Base-by-base conservation (phyloP, 257 asterid genomes). In the Capsicum rhomboideum region DNA sequence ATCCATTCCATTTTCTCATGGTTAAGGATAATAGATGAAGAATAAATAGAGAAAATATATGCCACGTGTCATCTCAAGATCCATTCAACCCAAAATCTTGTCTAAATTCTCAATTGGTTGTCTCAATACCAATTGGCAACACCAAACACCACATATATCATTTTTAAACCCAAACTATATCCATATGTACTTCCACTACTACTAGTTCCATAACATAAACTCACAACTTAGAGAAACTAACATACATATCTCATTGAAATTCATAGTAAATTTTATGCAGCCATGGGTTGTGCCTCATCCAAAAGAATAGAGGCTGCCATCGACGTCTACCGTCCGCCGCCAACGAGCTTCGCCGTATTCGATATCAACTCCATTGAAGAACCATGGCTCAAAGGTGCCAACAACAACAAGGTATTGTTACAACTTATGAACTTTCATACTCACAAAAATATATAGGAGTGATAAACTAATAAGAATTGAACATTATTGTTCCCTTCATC, bases 201-300 rank as follows among this genome's bases (percentile, higher is more conserved):
- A 16, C 1, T 26, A 23, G 59, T 1, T 23, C 42, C 59, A 12
- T 23, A 46, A 2, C 80, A 13, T 23, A 74, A n/a, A 46, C 0
- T 46, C 23, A 46, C 3, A 40, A 40, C n/a, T n/a, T n/a, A n/a
- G n/a, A n/a, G n/a, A n/a, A n/a, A n/a, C n/a, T n/a, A n/a, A n/a
- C n/a, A n/a, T n/a, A n/a, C n/a, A n/a, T n/a, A n/a, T n/a, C n/a
- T n/a, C n/a, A n/a, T n/a, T n/a, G n/a, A n/a, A n/a, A n/a, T n/a
- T n/a, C n/a, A n/a, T n/a, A n/a, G n/a, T n/a, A n/a, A n/a, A n/a
- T n/a, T n/a, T n/a, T n/a, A n/a, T n/a, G n/a, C n/a, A n/a, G n/a
- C 7, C 7, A 94, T 95, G 99, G 99, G 99, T 0, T 96, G 99
- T 88, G 82, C 94, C 81, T 90, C 98, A 2, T 96, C 99, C 50